phyloP scores from a whole-genome alignment of 192 early-diverging fungal genomes.

The Allomyces arbusculus region DNA sequence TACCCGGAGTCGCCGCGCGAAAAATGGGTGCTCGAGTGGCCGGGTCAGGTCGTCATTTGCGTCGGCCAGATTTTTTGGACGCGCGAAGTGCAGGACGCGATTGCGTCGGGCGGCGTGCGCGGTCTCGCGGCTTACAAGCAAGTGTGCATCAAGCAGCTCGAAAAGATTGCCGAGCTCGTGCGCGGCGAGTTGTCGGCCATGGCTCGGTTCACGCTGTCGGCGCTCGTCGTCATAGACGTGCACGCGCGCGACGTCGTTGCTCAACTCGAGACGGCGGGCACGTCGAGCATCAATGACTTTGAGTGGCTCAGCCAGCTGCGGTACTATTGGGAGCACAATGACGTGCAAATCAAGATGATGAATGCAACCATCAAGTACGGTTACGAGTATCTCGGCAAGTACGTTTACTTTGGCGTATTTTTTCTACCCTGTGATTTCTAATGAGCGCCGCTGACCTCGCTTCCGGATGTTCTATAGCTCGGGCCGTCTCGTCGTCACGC shows the following conservation, averaged over 20 bases:
- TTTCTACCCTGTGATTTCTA: too few relatives aligned
- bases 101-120: slow-evolving; percentile 11
- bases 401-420: too few relatives aligned
- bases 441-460: too few relatives aligned
- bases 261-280: slow-evolving; percentile 25
- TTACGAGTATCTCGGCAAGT: slow-evolving; percentile 90
- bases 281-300: slow-evolving; percentile 53
- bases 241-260: slow-evolving; percentile 90
- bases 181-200: slow-evolving; percentile 71
- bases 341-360: slow-evolving; percentile 67
- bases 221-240: slow-evolving; percentile 92
- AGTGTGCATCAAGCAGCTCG: slow-evolving; percentile 37
- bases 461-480: slow-evolving; percentile 8
- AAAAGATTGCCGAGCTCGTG: slow-evolving; percentile 64
- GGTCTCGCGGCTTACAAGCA: slow-evolving; percentile 16
- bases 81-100: slow-evolving; percentile 46
- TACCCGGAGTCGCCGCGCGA: slow-evolving; percentile 25
- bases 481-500: slow-evolving; percentile 94
- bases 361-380: slow-evolving; percentile 89
- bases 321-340: slow-evolving; percentile 58
- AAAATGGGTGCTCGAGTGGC: slow-evolving; percentile 74
- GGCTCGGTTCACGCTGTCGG: slow-evolving; percentile 83
- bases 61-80: slow-evolving; percentile 85
- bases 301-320: slow-evolving; percentile 91
- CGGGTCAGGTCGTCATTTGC: slow-evolving; percentile 83